A percentile compares a stretch with the other conserved stretches of the same genome.
Conservation (phyloP, 495 filamentous ascomycete species). For the Aspergillus haitiensis region DNA sequence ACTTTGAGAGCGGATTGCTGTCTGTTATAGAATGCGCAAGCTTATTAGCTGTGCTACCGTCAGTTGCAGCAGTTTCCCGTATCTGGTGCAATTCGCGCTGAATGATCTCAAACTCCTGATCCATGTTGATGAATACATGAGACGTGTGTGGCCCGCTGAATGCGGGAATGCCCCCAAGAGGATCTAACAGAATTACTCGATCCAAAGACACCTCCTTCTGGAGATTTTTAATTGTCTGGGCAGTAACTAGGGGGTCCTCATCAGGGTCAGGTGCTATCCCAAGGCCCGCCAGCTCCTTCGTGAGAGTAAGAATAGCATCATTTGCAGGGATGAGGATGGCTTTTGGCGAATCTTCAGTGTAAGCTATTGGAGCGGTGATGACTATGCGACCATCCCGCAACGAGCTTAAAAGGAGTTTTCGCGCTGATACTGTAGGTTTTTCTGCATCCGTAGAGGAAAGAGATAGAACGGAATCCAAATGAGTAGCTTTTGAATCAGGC, state of each 20-base stretch:
- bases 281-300: constrained; percentile 67
- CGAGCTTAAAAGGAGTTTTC: constrained; percentile 63
- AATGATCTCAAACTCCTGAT: constrained; percentile 79
- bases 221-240: constrained; percentile 44
- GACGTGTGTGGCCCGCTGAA: constrained; percentile 63
- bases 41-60: constrained; percentile 11
- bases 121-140: constrained; percentile 92
- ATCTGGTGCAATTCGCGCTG: constrained; percentile 53
- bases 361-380: constrained; percentile 70
- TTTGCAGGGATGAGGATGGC: constrained; percentile 58
- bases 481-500: constrained; percentile 63
- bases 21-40: constrained; percentile 26
- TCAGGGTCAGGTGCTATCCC: constrained; percentile 42
- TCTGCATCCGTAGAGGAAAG: constrained; percentile 33
- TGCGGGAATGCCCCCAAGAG: constrained; percentile 80
- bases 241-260: constrained; percentile 45
- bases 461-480: constrained; percentile 65
- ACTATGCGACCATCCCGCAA: constrained; percentile 77
- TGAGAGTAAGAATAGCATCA: constrained; percentile 69
- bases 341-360: constrained; percentile 57
- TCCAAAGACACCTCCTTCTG: constrained; percentile 68
- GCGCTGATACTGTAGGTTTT: constrained; percentile 50
- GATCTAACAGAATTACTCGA: constrained; percentile 86
- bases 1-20: constrained; percentile 51
- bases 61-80: constrained; percentile 20